Evolutionary conservation across 129 eudicot species (phyloP), one percentile per base, ranked within the genome.

Genomic region (Centella asiatica): DNA sequence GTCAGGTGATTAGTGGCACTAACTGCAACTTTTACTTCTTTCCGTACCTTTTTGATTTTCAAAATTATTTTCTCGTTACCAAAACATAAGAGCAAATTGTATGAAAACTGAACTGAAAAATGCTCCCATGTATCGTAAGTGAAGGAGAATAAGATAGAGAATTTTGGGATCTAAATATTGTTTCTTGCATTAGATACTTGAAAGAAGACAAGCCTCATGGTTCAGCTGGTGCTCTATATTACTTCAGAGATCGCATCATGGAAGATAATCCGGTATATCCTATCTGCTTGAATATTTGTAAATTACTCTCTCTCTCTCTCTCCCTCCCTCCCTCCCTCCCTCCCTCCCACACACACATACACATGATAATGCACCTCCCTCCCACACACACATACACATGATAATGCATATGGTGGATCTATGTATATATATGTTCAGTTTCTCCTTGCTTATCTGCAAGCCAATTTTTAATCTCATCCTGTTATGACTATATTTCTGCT

Each of bases 141-240:
- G n/a, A n/a, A n/a, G n/a, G n/a, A n/a, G n/a, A 24, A 7, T 27
- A 29, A 25, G 0, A 26, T 2, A 60, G 2, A 2, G 2, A 1
- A 17, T 28, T 39, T 25, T 28, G 18, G 19, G 19, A 34, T 73
- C 28, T 29, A 17, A 22, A 47, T 49, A 20, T 60, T 70, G 57
- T 53, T 53, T 50, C 23, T 53, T 22, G 20, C 13, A 22, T 48
- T 62, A 92, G 98, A 72, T 92, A 92, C 69, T 62, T 92, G 82
- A 87, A 78, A 72, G 98, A 93, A 74, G 99, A 93, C 49, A 93
- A 85, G 66, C 99, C 99, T 20, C 95, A 87, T 76, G 99, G 96
- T 69, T 93, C 99, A 20, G 99, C 99, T 58, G 99, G 96, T 65
- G 82, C 95, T 64, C 84, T 93, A 36, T 80, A 84, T 69, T 77